Base-by-base conservation (phyloP, 768 basidiomycete species). In the Sarcodon aspratus region DNA sequence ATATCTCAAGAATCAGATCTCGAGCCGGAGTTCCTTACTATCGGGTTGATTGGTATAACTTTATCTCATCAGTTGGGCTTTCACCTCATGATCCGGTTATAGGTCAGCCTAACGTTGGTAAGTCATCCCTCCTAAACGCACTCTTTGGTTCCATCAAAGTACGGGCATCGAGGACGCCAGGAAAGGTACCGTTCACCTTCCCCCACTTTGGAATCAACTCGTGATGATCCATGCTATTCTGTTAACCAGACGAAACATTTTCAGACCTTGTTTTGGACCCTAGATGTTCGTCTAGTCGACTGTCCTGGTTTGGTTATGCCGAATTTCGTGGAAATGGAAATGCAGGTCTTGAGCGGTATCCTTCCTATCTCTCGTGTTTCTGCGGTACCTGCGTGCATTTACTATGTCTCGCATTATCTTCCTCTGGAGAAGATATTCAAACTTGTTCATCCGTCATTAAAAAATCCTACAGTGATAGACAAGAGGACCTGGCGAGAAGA, bases 81-180 rank as follows among this genome's bases (percentile, higher is more conserved):
- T 32, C 27, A 1, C 27, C 7, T 17, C 18, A 33, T 21, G 33
- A 46, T 11, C 31, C 31, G 6, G 3, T 17, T n/a, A 7, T 34
- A 84, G 90, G 92, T 34, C 91, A 95, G 59, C 94, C 94, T 11
- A 98, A 97, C 61, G 92, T 95, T 36, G 95, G 95, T 9, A 98
- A 98, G 63, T 92, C 89, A 1, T 91, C 88, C 0, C 67, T 96
- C 5, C 66, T 98, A 47, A 98, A 98, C 60, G 93, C 94, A 5
- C 69, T 98, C 15, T 89, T 98, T 59, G 92, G 88, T 31, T 65
- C 69, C 17, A 74, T 71, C 44, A 82, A 77, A 62, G 93, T 96
- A 4, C 75, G 79, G 52, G 87, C 90, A 10, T 91, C 87, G 0
- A 79, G 80, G 50, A 92, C 86, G 0, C 89, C 91, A 1, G 91